phyloP scores from a whole-genome alignment of 345 rosid genomes.

The Eucalyptus camaldulensis region DNA sequence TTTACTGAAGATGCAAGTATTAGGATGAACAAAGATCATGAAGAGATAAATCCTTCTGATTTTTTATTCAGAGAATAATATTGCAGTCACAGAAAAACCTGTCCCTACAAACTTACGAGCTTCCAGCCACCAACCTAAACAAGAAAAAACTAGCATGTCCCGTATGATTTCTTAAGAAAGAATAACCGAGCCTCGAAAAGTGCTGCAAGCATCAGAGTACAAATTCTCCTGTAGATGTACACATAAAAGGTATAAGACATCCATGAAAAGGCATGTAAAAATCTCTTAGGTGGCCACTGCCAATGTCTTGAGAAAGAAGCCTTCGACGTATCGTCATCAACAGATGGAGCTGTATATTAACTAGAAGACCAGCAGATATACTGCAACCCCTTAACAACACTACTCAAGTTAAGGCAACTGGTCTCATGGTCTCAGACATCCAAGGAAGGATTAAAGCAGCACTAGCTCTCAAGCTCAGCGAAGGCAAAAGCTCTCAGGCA shows the following conservation, averaged over 20 bases:
- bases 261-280: constrained; percentile 54
- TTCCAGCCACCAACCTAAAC: background rate
- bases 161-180: background rate
- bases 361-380: background rate
- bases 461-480: constrained; percentile 13
- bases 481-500: constrained; percentile 71
- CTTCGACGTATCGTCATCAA: constrained; percentile 21
- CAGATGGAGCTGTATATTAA: background rate
- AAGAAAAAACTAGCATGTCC: background rate
- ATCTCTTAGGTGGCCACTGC: constrained; percentile 85
- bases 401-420: background rate
- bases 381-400: background rate
- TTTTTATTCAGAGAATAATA: background rate
- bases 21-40: background rate
- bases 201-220: background rate
- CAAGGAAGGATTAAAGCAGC: background rate
- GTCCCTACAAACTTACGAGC: background rate
- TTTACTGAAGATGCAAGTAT: background rate
- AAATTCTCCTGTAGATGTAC: background rate
- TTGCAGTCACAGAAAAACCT: background rate
- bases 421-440: constrained; percentile 13
- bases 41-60: background rate
- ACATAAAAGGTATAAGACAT: constrained; percentile 8
- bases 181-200: background rate
- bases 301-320: constrained; percentile 43